Conservation (phyloP, 1,284 basidiomycete species). For the Trametes polyzona region DNA sequence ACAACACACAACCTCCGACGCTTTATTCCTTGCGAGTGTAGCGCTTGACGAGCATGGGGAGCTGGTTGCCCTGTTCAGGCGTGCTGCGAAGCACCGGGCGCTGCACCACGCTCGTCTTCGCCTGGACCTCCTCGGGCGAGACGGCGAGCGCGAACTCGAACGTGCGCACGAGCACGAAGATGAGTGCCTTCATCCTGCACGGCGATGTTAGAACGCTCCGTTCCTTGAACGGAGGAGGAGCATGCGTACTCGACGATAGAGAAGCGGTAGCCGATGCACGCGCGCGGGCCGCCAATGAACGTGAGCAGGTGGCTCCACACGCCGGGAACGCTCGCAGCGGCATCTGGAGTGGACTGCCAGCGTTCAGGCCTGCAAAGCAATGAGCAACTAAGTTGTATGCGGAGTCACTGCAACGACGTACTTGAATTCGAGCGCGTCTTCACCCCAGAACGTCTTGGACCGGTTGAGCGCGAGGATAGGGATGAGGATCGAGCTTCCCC, state of each 20-base stretch:
- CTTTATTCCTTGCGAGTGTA: not conserved
- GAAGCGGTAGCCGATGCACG: slow-evolving; percentile 74
- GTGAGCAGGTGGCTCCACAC: slow-evolving; percentile 61
- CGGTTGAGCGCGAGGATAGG: slow-evolving; percentile 54
- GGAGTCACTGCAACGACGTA: slow-evolving; percentile 21
- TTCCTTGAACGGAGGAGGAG: no score
- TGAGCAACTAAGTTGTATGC: slow-evolving; percentile 29
- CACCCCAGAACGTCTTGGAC: slow-evolving; percentile 55
- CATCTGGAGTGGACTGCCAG: slow-evolving; percentile 54
- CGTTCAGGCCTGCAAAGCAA: slow-evolving; percentile 53
- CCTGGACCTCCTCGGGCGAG: slow-evolving; percentile 33
- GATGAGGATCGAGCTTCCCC: slow-evolving; percentile 50
- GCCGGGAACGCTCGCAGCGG: slow-evolving; percentile 52
- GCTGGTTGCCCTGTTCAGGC: slow-evolving; percentile 12
- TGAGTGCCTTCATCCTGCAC: slow-evolving; percentile 52
- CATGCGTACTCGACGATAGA: slow-evolving; percentile 66
- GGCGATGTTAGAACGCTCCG: no score
- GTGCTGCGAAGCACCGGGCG: slow-evolving; percentile 19
- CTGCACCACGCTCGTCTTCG: slow-evolving; percentile 20
- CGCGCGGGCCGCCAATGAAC: slow-evolving; percentile 64
- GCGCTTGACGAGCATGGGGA: slow-evolving; percentile 26
- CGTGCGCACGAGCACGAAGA: slow-evolving; percentile 59
- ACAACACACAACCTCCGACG: not conserved
- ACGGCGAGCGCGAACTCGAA: slow-evolving; percentile 61
- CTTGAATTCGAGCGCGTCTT: slow-evolving; percentile 57